Percentiles rank a stretch among this genome's conserved stretches.
phyloP scores from a whole-genome alignment of 805 yeast genomes.

The Starmera quercuum region DNA sequence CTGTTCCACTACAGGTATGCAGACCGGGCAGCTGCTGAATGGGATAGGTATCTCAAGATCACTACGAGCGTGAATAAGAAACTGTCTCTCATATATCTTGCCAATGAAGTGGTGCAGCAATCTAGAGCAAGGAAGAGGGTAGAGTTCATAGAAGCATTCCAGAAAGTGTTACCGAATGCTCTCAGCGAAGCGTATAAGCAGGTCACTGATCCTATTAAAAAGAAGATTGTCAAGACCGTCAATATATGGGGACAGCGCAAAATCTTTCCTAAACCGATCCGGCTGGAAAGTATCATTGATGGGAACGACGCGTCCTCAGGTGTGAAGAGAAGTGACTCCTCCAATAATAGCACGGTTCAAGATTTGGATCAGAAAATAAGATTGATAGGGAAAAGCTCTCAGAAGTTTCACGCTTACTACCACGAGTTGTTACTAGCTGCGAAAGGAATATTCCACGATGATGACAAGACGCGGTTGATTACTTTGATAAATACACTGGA shows the following conservation, averaged over 20 bases:
- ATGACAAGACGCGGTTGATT: slow-evolving; percentile 3
- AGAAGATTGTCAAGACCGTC: slow-evolving; percentile 41
- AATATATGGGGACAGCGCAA: slow-evolving; percentile 51
- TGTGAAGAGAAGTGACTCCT: background rate
- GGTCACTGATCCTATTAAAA: slow-evolving; percentile 11
- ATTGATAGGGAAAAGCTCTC: slow-evolving; percentile 5
- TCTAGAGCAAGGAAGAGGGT: slow-evolving; percentile 53
- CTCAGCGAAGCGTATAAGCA: slow-evolving; percentile 21
- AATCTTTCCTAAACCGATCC: slow-evolving; percentile 26
- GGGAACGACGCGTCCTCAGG: background rate
- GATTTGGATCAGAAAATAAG: background rate
- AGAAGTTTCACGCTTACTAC: slow-evolving; percentile 13
- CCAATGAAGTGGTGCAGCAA: slow-evolving; percentile 79
- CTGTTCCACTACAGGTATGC: slow-evolving; percentile 60
- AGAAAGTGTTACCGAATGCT: slow-evolving; percentile 36
- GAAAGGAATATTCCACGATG: slow-evolving; percentile 9
- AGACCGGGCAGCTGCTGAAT: slow-evolving; percentile 39
- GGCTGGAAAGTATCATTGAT: slow-evolving; percentile 1
- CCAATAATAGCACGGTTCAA: too few relatives aligned
- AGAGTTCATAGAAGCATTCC: slow-evolving; percentile 54
- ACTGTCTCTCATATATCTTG: slow-evolving; percentile 57
- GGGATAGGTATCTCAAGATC: slow-evolving; percentile 34
- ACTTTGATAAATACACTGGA: slow-evolving; percentile 5
- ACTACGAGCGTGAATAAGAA: slow-evolving; percentile 31
- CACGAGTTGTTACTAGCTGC: slow-evolving; percentile 13